These are phyloP conservation scores for Ogataea hybrid DNA, from an alignment of 1,139 yeast genomes.

Conservation along the genomic window DNA sequence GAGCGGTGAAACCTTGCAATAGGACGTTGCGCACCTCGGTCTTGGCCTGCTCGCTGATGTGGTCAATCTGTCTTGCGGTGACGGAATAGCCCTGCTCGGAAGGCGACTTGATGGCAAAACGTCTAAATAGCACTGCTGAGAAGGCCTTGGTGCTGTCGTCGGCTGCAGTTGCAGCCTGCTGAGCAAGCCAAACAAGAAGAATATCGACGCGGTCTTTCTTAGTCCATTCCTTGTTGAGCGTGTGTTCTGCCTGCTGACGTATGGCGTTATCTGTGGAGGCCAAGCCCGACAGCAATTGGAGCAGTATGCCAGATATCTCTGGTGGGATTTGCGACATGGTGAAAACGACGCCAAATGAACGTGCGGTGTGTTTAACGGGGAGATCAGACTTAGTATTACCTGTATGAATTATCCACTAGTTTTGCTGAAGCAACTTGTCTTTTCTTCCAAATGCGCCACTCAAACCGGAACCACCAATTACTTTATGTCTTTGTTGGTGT, in stretches of 20 bases:
- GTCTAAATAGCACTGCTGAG: slow-evolving; percentile 84
- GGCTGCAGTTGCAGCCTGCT: slow-evolving; percentile 65
- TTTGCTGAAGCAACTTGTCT: too few relatives aligned
- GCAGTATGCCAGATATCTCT: slow-evolving; percentile 56
- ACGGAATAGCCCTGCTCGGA: slow-evolving; percentile 52
- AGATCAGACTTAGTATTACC: neutral
- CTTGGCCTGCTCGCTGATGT: slow-evolving; percentile 56
- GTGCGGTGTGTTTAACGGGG: neutral
- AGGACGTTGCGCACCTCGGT: slow-evolving; percentile 63
- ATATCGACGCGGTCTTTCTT: slow-evolving; percentile 60
- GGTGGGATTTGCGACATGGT: slow-evolving; percentile 60
- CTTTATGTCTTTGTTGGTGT: neutral
- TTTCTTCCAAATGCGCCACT: neutral
- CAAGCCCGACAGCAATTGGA: slow-evolving; percentile 62
- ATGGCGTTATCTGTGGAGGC: slow-evolving; percentile 73
- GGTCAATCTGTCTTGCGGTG: slow-evolving; percentile 76
- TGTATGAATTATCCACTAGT: too few relatives aligned
- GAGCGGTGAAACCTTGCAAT: slow-evolving; percentile 68
- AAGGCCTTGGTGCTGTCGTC: slow-evolving; percentile 58
- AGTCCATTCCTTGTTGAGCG: slow-evolving; percentile 74
- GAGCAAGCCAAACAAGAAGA: slow-evolving; percentile 76
- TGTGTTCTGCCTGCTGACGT: slow-evolving; percentile 76
- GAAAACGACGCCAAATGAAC: slow-evolving; percentile 7
- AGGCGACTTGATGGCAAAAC: slow-evolving; percentile 80
- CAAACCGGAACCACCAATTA: neutral